Base-by-base conservation (phyloP, 192 early-diverging fungal species). In the Neocallimastix lanati region DNA sequence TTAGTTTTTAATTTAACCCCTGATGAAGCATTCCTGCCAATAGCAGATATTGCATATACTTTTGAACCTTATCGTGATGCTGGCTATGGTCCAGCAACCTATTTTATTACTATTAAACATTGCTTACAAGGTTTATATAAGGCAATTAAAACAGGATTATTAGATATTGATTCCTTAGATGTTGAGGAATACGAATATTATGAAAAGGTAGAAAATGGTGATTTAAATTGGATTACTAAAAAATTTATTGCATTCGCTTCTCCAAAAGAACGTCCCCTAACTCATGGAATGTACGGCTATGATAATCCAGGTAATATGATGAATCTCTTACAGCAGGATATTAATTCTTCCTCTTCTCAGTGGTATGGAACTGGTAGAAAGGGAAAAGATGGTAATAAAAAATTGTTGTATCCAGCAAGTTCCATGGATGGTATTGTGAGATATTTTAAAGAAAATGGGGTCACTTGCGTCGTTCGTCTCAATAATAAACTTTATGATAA, bases 161-260 rank as follows among this genome's bases (percentile, higher is more conserved):
- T 93, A 14, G 82, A 89, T 37, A 80, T 93, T 25, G 87, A 92
- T 21, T 37, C 77, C 28, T 83, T 93, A 38, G 89, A 92, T 80
- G 76, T 89, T 4, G 86, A 88, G 25, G 90, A 93, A 80, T 93
- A 93, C 82, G 92, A 93, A 82, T 88, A 90, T 58, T 91, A 91
- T 81, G 92, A 93, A 79, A 82, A 82, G 27, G 90, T 92, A 27
- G 86, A 87, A 77, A 89, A 92, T 79, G 92, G 92, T 6, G 92
- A 93, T 77, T 86, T 92, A 37, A 93, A 93, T 79, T 93, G 92
- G 91, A 86, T 93, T 29, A 89, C 89, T 16, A 85, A 88, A 37
- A 90, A 90, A 80, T 93, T 93, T 78, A 83, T 93, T n/a, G 92
- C 92, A 0, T 84, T 93, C 78, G 92, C 92, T 2, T 83, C 81